Base-by-base conservation (phyloP, 2,329 filamentous ascomycete genomes). In the Colletotrichum spinosum region DNA sequence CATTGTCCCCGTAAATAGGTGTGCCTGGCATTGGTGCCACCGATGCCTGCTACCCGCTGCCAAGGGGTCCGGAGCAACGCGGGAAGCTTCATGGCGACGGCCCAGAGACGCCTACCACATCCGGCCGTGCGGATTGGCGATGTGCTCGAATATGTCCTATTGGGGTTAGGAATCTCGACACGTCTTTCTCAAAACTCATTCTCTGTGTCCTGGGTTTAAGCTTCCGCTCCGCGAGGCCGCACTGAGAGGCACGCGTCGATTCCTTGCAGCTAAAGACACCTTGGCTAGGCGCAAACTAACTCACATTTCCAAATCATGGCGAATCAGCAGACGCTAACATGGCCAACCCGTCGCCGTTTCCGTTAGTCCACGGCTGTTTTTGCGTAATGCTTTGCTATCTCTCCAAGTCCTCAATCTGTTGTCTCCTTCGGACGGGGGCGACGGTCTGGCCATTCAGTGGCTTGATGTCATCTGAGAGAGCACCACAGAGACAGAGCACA, bases 81-180 rank as follows among this genome's bases (percentile, higher is more conserved):
- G 51, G 56, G 15, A 60, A 60, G 39, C 50, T 51, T 17, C 56
- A 49, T 17, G 25, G 15, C 34, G 7, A 49, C 50, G 42, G 11
- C 62, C 46, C 62, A 56, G 55, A 48, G 2, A 52, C 48, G 48
- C 13, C 41, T 35, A 44, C 62, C 48, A 57, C 51, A 66, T 66
- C 46, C 53, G 59, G 58, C 33, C 5, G 9, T 48, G 42, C 41
- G 35, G 39, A 13, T 25, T 53, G 52, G 5, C 37, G 25, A 25
- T 25, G 25, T 25, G 25, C 25, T 25, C 25, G 25, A 25, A 4
- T 25, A 5, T 25, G 25, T 25, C 25, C 25, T 5, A 25, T 5
- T 25, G 25, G 3, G 25, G 42, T 57, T n/a, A 39, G 53, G 15
- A 37, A 17, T 56, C 41, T 48, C 38, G 41, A 13, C 25, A 15